Evolutionary conservation across 331 rosid species (phyloP).

Genomic region (Phaseolus coccineus): DNA sequence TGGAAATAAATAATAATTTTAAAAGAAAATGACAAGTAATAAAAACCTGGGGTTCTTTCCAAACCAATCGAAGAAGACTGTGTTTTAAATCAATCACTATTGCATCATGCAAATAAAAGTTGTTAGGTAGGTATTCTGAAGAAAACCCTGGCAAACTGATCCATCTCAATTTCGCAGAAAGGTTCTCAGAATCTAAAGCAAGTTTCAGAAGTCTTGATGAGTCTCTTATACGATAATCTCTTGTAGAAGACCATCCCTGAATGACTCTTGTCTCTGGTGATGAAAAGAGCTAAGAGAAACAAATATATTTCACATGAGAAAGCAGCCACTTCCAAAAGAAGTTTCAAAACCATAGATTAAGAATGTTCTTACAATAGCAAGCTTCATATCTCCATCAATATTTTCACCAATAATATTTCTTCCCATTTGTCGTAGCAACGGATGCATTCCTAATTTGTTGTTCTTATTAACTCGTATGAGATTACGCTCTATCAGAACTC

Average conservation of each 20-base stretch:
- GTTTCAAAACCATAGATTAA: neutral
- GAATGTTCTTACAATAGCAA: constrained; percentile 4
- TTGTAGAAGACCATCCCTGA: neutral
- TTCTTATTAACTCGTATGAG: constrained; percentile 23
- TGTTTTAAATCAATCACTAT: constrained; percentile 11
- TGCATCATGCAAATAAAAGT: neutral
- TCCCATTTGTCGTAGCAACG: constrained; percentile 37
- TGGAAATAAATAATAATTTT: neutral
- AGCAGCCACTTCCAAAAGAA: no score
- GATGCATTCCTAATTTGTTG: constrained; percentile 38
- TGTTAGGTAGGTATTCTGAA: neutral
- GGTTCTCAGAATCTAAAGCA: neutral
- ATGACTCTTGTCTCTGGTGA: constrained; percentile 22
- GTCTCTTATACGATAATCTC: no score
- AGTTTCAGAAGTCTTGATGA: no score
- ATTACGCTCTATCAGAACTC: constrained; percentile 1
- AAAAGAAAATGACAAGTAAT: neutral
- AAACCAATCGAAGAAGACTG: neutral
- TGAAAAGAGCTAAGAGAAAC: neutral
- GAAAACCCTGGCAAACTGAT: neutral
- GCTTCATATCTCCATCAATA: neutral
- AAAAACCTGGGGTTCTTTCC: constrained; percentile 37
- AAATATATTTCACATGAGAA: neutral
- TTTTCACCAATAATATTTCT: constrained; percentile 17
- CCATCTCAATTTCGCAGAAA: constrained; percentile 22